These are phyloP conservation scores for Solanum hybrid DNA, from an alignment of 305 asterid species.

Conservation along the genomic window DNA sequence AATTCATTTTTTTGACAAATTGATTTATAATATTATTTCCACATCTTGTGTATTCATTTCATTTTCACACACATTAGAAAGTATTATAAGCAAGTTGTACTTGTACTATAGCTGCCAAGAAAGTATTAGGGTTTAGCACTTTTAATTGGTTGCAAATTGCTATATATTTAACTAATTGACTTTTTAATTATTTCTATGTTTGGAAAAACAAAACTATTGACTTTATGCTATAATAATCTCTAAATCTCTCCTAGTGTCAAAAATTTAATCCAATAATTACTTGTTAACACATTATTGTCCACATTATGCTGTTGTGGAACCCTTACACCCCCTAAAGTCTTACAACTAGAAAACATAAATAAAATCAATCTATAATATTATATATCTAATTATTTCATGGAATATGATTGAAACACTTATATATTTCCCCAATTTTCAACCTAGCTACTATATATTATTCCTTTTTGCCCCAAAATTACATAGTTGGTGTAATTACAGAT, in stretches of 20 bases:
- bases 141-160: conserved; percentile 11
- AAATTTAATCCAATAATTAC: not conserved
- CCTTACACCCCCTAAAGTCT: not conserved
- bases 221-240: not conserved
- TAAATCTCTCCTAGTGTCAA: not conserved
- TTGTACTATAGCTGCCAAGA: conserved; percentile 20
- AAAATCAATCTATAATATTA: not conserved
- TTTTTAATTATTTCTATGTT: not conserved
- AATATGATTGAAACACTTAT: not conserved
- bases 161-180: conserved; percentile 22
- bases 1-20: not conserved
- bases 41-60: conserved; percentile 10
- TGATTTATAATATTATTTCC: not conserved
- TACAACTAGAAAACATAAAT: not conserved
- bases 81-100: conserved; percentile 17
- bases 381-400: not conserved
- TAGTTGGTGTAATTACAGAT: not conserved
- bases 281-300: not conserved
- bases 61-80: not conserved
- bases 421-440: not conserved
- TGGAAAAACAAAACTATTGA: not conserved
- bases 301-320: conserved; percentile 4
- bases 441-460: not conserved
- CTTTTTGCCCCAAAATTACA: not conserved
- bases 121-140: not conserved